Conservation (phyloP, 352 stramenopile genomes). For the Phytophthora ohioensis region DNA sequence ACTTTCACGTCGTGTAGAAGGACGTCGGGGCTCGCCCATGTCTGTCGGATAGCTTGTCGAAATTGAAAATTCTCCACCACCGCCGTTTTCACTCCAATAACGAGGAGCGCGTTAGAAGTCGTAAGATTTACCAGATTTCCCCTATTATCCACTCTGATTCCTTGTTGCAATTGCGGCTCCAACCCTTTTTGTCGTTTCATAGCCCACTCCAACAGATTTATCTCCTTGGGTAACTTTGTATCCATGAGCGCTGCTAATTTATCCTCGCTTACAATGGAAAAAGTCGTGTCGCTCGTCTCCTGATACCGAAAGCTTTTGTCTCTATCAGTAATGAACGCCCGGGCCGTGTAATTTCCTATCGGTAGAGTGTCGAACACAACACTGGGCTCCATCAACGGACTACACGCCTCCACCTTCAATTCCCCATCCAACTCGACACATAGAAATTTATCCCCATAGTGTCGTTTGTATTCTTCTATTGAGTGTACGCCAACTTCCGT, state of each 20-base stretch:
- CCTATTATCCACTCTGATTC: too few relatives aligned
- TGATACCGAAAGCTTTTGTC: slow-evolving; percentile 1
- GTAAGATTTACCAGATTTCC: neutral
- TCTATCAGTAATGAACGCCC: slow-evolving; percentile 16
- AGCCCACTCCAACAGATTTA: slow-evolving; percentile 24
- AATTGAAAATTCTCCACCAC: slow-evolving; percentile 40
- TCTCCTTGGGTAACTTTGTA: neutral
- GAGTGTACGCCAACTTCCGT: slow-evolving; percentile 11
- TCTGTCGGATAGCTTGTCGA: slow-evolving; percentile 51
- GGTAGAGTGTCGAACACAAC: slow-evolving; percentile 17
- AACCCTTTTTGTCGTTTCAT: neutral
- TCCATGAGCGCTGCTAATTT: neutral
- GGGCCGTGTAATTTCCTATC: slow-evolving; percentile 18
- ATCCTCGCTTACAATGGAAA: slow-evolving; percentile 22
- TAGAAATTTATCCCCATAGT: slow-evolving; percentile 20
- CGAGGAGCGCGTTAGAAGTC: slow-evolving; percentile 17
- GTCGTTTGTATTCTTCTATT: slow-evolving; percentile 11
- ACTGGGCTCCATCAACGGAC: slow-evolving; percentile 6
- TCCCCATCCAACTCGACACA: slow-evolving; percentile 29
- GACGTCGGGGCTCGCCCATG: slow-evolving; percentile 39
- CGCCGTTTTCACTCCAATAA: slow-evolving; percentile 64
- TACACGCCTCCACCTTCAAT: slow-evolving; percentile 5
- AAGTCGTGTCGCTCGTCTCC: slow-evolving; percentile 2
- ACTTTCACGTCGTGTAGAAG: slow-evolving; percentile 36
- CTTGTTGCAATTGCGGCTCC: neutral